Conservation (phyloP, 2,329 filamentous ascomycete species). For the Xylariaceae sp. region DNA sequence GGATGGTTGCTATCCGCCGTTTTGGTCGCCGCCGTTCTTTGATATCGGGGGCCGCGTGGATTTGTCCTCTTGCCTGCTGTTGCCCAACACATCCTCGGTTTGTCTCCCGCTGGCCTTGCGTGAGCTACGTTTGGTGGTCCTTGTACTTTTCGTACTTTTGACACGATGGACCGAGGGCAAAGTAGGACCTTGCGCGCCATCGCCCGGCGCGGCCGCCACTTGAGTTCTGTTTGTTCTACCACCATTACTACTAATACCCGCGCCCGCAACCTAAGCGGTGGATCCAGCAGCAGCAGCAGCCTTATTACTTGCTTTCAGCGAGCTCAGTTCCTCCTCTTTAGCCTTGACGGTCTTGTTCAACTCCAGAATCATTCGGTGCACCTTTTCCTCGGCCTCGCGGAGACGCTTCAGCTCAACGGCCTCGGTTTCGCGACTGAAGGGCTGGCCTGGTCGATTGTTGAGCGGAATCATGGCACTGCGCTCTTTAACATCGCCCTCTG, state of each 20-base stretch:
- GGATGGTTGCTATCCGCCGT: too few relatives aligned
- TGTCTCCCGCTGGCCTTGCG: too few relatives aligned
- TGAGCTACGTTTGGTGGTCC: too few relatives aligned
- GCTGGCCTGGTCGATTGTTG: conserved; percentile 58
- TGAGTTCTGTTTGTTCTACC: not conserved
- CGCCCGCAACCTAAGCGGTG: conserved; percentile 20
- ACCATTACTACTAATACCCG: not conserved
- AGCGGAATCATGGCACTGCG: conserved; percentile 71
- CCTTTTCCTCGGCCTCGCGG: conserved; percentile 57
- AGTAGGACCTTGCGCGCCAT: too few relatives aligned
- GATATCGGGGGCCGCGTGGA: too few relatives aligned
- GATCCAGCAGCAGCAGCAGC: conserved; percentile 31
- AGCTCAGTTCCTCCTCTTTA: conserved; percentile 57
- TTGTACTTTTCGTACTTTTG: too few relatives aligned
- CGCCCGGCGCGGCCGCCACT: too few relatives aligned
- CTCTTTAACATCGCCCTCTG: conserved; percentile 42
- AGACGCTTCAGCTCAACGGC: conserved; percentile 55
- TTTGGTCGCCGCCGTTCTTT: too few relatives aligned
- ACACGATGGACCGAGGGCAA: too few relatives aligned
- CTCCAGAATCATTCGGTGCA: conserved; percentile 54
- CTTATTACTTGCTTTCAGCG: conserved; percentile 54
- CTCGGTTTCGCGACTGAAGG: conserved; percentile 69
- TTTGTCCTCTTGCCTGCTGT: too few relatives aligned
- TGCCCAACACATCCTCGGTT: too few relatives aligned
- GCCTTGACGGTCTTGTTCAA: conserved; percentile 56